A percentile compares a stretch with the other conserved stretches of the same genome.
These are phyloP conservation scores for Immersiporthe knoxdaviesiana DNA, from an alignment of 2,329 filamentous ascomycete genomes.

Conservation along the genomic window DNA sequence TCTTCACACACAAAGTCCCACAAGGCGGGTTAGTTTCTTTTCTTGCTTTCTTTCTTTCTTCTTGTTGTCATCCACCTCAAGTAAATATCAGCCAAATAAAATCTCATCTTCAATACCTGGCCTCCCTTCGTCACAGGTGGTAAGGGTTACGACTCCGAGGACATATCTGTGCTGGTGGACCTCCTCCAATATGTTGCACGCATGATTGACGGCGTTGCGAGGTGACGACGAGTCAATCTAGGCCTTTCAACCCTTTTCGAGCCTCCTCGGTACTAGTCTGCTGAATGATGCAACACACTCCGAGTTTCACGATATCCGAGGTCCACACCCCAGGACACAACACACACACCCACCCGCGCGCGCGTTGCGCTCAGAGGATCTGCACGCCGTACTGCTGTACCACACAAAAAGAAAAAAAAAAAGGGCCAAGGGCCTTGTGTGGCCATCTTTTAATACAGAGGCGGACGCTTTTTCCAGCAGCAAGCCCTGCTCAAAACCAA, in stretches of 20 bases:
- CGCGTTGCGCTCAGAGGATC: slow-evolving; percentile 22
- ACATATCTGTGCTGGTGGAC: not conserved
- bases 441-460: slow-evolving; percentile 21
- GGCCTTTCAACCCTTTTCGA: not conserved
- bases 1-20: not conserved
- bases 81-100: slow-evolving; percentile 11
- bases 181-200: not conserved
- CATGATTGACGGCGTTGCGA: not conserved
- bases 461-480: not conserved
- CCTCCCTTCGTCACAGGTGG: slow-evolving; percentile 12
- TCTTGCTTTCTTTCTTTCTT: not conserved
- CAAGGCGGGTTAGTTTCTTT: too few relatives aligned
- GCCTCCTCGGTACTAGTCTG: not conserved
- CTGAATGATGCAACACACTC: slow-evolving; percentile 21
- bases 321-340: slow-evolving; percentile 21
- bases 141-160: slow-evolving; percentile 7
- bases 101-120: slow-evolving; percentile 15
- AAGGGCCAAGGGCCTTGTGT: slow-evolving; percentile 8
- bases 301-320: slow-evolving; percentile 25
- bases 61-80: too few relatives aligned
- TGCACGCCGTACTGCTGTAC: slow-evolving; percentile 15
- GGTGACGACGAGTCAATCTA: not conserved
- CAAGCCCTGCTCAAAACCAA: slow-evolving; percentile 10
- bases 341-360: too few relatives aligned
- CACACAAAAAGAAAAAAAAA: too few relatives aligned